These are phyloP conservation scores for Beauveria varroae DNA, from an alignment of 2,329 filamentous ascomycete genomes.

Conservation along the genomic window DNA sequence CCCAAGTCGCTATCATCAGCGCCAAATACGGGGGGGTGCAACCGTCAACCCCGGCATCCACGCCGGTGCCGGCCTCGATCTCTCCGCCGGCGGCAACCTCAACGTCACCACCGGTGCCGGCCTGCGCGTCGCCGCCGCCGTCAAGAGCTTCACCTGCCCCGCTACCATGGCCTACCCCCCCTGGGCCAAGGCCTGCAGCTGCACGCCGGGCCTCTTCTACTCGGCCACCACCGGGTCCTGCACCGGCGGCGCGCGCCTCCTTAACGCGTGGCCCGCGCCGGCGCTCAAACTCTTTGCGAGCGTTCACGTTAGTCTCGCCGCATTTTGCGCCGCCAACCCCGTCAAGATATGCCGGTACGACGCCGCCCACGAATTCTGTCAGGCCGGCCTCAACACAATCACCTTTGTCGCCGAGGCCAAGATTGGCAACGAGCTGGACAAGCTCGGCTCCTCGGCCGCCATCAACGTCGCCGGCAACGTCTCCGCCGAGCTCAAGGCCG, in stretches of 20 bases:
- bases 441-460: conserved; percentile 14
- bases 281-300: conserved; percentile 18
- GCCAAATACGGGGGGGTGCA: too few species aligned
- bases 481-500: conserved; percentile 25
- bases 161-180: conserved; percentile 28
- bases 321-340: conserved; percentile 28
- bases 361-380: conserved; percentile 27
- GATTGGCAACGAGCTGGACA: conserved; percentile 21
- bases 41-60: background rate
- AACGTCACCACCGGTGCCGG: background rate
- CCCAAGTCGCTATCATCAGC: too few species aligned
- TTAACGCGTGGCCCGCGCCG: conserved; percentile 28
- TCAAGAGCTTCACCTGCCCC: conserved; percentile 24
- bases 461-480: conserved; percentile 18
- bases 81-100: conserved; percentile 20
- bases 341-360: conserved; percentile 29
- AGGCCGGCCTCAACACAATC: conserved; percentile 25
- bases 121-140: conserved; percentile 9
- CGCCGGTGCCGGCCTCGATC: conserved; percentile 15
- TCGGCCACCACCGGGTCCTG: conserved; percentile 24
- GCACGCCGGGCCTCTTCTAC: conserved; percentile 32
- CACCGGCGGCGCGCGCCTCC: conserved; percentile 21
- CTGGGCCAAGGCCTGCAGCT: conserved; percentile 35
- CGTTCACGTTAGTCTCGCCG: conserved; percentile 21
- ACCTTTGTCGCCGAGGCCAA: conserved; percentile 25